These are phyloP conservation scores for Cladosporium phlei DNA, from an alignment of 2,329 filamentous ascomycete genomes.

Conservation along the genomic window DNA sequence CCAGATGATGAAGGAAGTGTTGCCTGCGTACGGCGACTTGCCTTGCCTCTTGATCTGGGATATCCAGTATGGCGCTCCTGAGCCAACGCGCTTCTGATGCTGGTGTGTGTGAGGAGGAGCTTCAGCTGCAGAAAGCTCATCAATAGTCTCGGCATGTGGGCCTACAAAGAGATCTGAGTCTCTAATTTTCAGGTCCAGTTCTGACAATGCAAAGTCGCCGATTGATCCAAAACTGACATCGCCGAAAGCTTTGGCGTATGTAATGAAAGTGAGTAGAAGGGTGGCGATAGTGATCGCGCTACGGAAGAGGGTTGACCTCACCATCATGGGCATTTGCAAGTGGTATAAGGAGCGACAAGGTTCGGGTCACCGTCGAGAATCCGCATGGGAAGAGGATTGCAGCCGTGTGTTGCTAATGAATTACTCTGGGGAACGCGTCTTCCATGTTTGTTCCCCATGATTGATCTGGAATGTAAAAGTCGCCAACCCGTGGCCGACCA, in stretches of 20 bases:
- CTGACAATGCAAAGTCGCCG: constrained; percentile 2
- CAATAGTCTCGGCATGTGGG: constrained; percentile 2
- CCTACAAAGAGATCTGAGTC: neutral
- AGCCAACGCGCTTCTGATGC: constrained; percentile 26
- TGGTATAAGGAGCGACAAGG: neutral
- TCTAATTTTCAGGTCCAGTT: constrained; percentile 8
- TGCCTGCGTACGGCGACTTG: constrained; percentile 34
- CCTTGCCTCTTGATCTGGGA: constrained; percentile 40
- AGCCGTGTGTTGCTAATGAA: no score
- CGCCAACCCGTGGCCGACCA: no score
- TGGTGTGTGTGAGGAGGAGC: constrained; percentile 17
- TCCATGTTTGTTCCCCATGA: no score
- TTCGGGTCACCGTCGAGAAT: neutral
- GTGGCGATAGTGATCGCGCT: neutral
- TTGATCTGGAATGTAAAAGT: no score
- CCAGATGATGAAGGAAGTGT: constrained; percentile 40
- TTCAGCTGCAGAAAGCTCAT: constrained; percentile 10
- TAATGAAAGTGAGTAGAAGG: neutral
- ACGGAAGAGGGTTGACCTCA: neutral
- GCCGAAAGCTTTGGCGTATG: neutral
- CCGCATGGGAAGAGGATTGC: no score
- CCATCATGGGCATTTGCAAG: no score
- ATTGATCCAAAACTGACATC: constrained; percentile 7
- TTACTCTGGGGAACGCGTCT: no score
- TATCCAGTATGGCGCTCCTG: constrained; percentile 36